These are phyloP conservation scores for Xylaria polymorpha DNA, from an alignment of 2,329 filamentous ascomycete genomes.

Conservation along the genomic window DNA sequence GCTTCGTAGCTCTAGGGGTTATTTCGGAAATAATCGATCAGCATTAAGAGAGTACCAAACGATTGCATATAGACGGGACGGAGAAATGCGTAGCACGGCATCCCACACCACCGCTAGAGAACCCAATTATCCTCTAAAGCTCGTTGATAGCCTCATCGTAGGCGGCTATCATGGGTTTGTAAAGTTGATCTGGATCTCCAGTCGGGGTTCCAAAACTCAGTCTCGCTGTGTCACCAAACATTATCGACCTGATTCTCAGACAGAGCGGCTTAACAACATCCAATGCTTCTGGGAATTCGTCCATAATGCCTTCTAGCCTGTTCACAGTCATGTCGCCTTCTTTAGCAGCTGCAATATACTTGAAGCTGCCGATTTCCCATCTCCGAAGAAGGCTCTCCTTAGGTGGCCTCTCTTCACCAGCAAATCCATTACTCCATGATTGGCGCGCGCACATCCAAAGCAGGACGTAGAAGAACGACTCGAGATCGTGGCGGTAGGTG, in stretches of 20 bases:
- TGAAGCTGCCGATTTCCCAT: slow-evolving; percentile 4
- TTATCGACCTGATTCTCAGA: not conserved
- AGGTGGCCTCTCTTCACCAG: not conserved
- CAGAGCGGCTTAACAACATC: slow-evolving; percentile 16
- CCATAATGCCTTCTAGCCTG: not conserved
- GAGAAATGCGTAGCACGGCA: no score
- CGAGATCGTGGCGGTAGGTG: slow-evolving; percentile 38
- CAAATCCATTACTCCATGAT: slow-evolving; percentile 12
- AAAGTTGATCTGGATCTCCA: slow-evolving; percentile 24
- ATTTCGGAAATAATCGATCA: no score
- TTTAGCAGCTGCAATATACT: slow-evolving; percentile 3
- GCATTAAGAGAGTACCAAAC: no score
- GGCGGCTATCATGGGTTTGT: slow-evolving; percentile 20
- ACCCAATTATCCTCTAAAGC: no score
- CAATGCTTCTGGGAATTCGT: slow-evolving; percentile 10
- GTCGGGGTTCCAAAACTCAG: slow-evolving; percentile 17
- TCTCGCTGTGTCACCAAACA: slow-evolving; percentile 19
- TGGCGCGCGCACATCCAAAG: slow-evolving; percentile 26
- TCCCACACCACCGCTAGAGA: no score
- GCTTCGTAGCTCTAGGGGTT: no score
- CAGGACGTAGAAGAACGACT: slow-evolving; percentile 40
- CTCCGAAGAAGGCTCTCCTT: not conserved
- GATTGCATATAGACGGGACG: no score
- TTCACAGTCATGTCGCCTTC: not conserved
- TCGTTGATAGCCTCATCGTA: slow-evolving; percentile 14